Evolutionary conservation across 2,329 filamentous ascomycete species (phyloP), one percentile per base, ranked within the genome.

Genomic region (Ophiobolus disseminans): DNA sequence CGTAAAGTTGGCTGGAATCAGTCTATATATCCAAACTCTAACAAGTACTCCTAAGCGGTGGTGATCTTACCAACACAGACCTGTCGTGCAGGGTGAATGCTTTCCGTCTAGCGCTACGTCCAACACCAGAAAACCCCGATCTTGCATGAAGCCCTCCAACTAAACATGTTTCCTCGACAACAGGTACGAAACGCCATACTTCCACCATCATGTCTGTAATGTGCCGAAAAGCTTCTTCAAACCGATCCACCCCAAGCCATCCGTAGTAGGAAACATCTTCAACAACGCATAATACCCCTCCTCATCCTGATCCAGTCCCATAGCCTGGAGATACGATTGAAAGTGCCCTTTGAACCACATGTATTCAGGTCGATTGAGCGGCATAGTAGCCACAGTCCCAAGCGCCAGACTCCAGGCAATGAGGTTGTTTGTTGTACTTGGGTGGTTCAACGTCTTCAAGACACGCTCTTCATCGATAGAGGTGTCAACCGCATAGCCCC

Each of bases 321-420:
- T 54, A 9, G 45, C 46, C 16, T 41, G 31, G 13, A 57, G 21
- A 8, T 58, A 51, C n/a, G 47, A 11, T 14, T 44, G 40, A 19
- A 64, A 54, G 8, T 55, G 53, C 2, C 36, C 50, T 16, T 49
- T 53, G 41, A 60, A 62, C 58, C 60, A 64, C 5, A 30, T 22
- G 31, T 58, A 38, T 30, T 60, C 57, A 14, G 60, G 57, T 11
- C 45, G 35, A 9, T 46, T 20, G 3, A 55, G 14, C 13, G 45
- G 28, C 4, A 51, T 40, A 9, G 60, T 53, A n/a, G 56, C 43
- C 5, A 64, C 38, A 11, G 53, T 59, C 5, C 58, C 60, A 8
- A 62, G 43, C 19, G 48, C 50, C 3, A 64, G 39, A 9, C 43
- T 51, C 60, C 60, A 64, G 1, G 50, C 48, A 10, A 62, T 51